phyloP scores from a whole-genome alignment of 345 rosid species.

The Limnanthes douglasii region DNA sequence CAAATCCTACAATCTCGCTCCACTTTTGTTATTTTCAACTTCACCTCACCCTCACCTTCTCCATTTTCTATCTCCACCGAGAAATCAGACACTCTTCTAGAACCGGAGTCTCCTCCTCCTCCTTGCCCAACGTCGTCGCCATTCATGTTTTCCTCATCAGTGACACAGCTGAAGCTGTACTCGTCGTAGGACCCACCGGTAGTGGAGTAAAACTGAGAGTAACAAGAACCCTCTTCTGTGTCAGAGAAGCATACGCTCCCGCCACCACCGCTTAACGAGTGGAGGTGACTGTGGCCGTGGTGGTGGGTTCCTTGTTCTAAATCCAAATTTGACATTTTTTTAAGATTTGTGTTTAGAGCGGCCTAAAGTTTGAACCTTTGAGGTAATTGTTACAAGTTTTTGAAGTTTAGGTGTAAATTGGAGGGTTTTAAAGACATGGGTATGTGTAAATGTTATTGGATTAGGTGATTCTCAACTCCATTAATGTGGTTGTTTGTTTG shows the following conservation, averaged over 20 bases:
- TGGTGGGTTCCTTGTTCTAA: conserved; percentile 35
- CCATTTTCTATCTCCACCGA: conserved; percentile 36
- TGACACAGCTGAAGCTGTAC: conserved; percentile 23
- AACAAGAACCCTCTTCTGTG: conserved; percentile 46
- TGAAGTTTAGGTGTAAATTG: neutral
- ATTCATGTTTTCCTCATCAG: conserved; percentile 19
- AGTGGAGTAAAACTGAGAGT: conserved; percentile 61
- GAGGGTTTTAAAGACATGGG: conserved; percentile 15
- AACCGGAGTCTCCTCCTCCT: too few species aligned
- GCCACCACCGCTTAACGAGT: conserved; percentile 19
- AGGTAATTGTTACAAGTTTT: neutral
- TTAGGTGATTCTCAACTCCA: conserved; percentile 27
- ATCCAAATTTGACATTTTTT: conserved; percentile 26
- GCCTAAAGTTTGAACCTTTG: conserved; percentile 7
- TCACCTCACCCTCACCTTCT: conserved; percentile 14
- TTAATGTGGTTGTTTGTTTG: conserved; percentile 8
- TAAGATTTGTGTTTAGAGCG: neutral
- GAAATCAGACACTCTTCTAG: conserved; percentile 49
- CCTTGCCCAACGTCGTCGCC: too few species aligned
- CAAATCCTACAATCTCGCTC: conserved; percentile 66
- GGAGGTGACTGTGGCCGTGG: conserved; percentile 14
- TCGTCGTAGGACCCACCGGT: conserved; percentile 54
- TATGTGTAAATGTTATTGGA: conserved; percentile 18
- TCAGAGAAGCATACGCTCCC: conserved; percentile 41
- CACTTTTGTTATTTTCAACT: conserved; percentile 27